Conservation (phyloP, 1,284 basidiomycete genomes). For the Takashimella koratensis region DNA sequence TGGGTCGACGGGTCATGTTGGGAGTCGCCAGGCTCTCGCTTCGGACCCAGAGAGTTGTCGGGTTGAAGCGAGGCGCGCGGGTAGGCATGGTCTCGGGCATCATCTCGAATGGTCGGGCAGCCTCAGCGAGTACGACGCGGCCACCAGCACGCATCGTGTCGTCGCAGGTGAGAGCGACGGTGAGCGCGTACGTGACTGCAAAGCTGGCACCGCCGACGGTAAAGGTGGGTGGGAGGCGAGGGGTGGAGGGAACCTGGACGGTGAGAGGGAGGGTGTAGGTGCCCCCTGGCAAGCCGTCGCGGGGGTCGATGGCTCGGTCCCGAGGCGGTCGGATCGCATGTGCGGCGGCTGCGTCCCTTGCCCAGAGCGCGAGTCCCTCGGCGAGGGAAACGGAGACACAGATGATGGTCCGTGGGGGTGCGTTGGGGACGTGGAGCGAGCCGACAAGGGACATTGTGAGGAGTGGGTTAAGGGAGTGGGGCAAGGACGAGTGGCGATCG, state of each 20-base stretch:
- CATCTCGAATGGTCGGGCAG: conserved; percentile 32
- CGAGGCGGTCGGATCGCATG: conserved; percentile 14
- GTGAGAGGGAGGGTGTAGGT: conserved; percentile 22
- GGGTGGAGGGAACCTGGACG: conserved; percentile 39
- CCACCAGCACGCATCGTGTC: conserved; percentile 17
- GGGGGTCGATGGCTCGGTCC: conserved; percentile 24
- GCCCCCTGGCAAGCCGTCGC: conserved; percentile 25
- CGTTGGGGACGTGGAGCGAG: conserved; percentile 26
- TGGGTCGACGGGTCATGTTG: background rate
- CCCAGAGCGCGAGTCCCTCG: conserved; percentile 39
- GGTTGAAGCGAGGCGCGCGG: conserved; percentile 17
- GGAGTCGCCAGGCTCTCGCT: conserved; percentile 3
- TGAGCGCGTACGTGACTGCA: conserved; percentile 36
- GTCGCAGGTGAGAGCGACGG: conserved; percentile 34
- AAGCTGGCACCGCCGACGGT: conserved; percentile 23
- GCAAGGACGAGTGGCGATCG: conserved; percentile 31
- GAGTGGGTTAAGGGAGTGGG: conserved; percentile 29
- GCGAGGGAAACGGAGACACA: conserved; percentile 37
- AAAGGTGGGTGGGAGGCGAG: conserved; percentile 35
- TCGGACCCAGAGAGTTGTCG: conserved; percentile 24
- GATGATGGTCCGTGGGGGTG: conserved; percentile 31
- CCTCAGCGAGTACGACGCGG: conserved; percentile 25
- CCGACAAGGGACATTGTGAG: conserved; percentile 40
- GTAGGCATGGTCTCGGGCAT: conserved; percentile 39
- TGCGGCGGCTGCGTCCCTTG: conserved; percentile 33